Percentiles rank a stretch among this genome's conserved stretches.
Evolutionary conservation across 208 protist species (phyloP).

Genomic region (Trypanosoma avium): DNA sequence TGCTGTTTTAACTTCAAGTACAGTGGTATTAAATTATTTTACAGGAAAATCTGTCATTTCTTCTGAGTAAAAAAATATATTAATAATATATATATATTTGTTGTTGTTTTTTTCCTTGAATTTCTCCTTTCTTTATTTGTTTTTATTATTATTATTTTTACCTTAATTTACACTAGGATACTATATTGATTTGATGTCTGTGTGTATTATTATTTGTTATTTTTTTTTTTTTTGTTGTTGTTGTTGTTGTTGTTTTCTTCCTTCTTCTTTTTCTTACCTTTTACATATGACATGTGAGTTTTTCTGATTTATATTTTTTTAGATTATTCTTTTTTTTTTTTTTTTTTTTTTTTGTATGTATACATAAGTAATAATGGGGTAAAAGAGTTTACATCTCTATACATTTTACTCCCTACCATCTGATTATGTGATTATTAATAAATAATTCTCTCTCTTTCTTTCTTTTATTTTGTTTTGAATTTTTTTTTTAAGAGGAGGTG

Average conservation of each 20-base stretch:
- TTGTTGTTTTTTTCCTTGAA: background rate
- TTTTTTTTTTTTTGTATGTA: too few relatives aligned
- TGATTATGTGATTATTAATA: too few relatives aligned
- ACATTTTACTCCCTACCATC: too few relatives aligned
- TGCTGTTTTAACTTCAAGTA: slow-evolving; percentile 50
- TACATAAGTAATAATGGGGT: too few relatives aligned
- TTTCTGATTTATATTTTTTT: too few relatives aligned
- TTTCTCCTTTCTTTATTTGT: slow-evolving; percentile 2
- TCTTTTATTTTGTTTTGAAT: too few relatives aligned
- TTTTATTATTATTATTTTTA: background rate
- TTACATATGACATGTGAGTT: background rate
- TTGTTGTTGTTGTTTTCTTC: slow-evolving; percentile 14
- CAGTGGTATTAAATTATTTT: slow-evolving; percentile 62
- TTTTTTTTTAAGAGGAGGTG: too few relatives aligned
- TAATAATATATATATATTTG: background rate
- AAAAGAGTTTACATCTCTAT: too few relatives aligned
- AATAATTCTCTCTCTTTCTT: slow-evolving; percentile 6
- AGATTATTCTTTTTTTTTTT: too few relatives aligned
- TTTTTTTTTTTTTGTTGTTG: background rate
- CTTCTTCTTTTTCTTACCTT: slow-evolving; percentile 12
- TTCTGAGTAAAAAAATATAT: background rate
- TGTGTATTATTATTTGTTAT: background rate
- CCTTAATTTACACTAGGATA: too few relatives aligned
- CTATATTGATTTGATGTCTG: too few relatives aligned
- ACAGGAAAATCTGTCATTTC: slow-evolving; percentile 13